These are phyloP conservation scores for Pezicula neosporulosa DNA, from an alignment of 2,329 filamentous ascomycete species.

Conservation along the genomic window DNA sequence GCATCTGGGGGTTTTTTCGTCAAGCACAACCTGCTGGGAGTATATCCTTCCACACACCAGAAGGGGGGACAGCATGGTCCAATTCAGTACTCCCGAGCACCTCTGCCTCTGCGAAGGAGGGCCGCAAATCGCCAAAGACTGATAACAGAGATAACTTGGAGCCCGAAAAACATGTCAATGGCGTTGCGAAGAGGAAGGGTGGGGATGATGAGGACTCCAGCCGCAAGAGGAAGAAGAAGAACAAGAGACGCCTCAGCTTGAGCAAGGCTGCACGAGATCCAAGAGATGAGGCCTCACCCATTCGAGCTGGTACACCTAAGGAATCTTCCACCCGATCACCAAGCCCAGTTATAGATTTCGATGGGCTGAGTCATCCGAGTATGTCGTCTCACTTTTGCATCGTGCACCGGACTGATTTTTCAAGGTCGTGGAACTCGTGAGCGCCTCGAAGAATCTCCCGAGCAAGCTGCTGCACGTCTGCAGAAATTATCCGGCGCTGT, in stretches of 20 bases:
- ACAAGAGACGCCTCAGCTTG: conserved; percentile 48
- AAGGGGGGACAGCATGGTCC: conserved; percentile 11
- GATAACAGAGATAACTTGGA: conserved; percentile 10
- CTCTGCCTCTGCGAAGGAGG: conserved; percentile 2
- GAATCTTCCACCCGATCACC: conserved; percentile 37
- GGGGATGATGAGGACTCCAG: conserved; percentile 11
- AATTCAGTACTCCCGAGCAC: conserved; percentile 16
- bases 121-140: conserved; percentile 3
- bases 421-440: conserved; percentile 61
- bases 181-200: conserved; percentile 10
- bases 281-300: conserved; percentile 41
- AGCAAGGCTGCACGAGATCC: conserved; percentile 61
- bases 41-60: background rate
- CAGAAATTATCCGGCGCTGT: conserved; percentile 60
- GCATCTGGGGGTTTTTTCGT: background rate
- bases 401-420: background rate
- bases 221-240: conserved; percentile 12
- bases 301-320: conserved; percentile 11
- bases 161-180: conserved; percentile 8
- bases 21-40: background rate
- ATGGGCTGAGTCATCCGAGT: conserved; percentile 59
- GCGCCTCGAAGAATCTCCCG: conserved; percentile 53
- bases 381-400: conserved; percentile 15
- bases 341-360: conserved; percentile 57
- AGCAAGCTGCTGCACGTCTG: conserved; percentile 48